phyloP scores from a whole-genome alignment of 192 early-diverging fungal species.

The Linnemannia schmuckeri region DNA sequence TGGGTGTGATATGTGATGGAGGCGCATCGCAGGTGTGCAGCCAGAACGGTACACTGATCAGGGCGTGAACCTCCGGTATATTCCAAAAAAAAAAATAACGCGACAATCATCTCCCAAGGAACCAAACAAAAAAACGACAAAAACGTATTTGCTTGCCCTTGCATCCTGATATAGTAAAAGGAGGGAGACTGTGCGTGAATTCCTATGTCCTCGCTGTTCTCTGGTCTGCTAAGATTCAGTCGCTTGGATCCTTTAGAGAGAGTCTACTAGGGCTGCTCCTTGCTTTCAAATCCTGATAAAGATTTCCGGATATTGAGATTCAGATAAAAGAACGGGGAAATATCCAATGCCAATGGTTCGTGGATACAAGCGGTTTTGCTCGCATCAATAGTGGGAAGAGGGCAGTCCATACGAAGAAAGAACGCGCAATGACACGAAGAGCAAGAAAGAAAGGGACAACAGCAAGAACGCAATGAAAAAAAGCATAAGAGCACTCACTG shows the following conservation, averaged over 20 bases:
- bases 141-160: constrained; percentile 30
- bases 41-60: constrained; percentile 17
- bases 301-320: background rate
- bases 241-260: background rate
- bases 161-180: constrained; percentile 5
- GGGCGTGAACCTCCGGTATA: constrained; percentile 4
- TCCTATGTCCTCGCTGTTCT: background rate
- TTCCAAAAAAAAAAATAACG: constrained; percentile 7
- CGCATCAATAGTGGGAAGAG: background rate
- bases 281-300: background rate
- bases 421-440: background rate
- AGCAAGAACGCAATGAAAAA: constrained; percentile 30
- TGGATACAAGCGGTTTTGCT: background rate
- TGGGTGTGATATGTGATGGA: background rate
- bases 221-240: background rate
- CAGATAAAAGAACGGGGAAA: background rate
- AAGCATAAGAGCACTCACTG: constrained; percentile 62
- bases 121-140: constrained; percentile 16
- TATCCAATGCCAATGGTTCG: background rate
- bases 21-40: background rate
- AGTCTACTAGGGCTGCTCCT: background rate
- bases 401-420: no score
- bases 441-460: constrained; percentile 5
- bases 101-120: background rate
- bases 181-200: background rate